Percentiles rank a stretch among this genome's conserved stretches.
Conservation (phyloP, 345 rosid genomes). For the Nephelium lappaceum region DNA sequence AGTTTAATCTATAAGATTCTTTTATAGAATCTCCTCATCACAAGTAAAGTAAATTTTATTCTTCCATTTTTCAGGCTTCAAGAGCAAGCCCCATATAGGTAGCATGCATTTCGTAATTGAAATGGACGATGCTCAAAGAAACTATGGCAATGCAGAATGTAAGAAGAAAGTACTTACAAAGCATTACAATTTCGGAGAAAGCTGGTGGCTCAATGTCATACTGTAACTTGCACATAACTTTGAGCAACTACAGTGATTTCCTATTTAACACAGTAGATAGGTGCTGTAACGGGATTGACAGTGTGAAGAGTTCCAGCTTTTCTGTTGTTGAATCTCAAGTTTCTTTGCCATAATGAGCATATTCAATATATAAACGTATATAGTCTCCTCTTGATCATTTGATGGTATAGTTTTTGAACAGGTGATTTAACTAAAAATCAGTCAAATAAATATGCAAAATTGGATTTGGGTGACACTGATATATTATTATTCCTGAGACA, state of each 20-base stretch:
- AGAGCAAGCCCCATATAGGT: constrained; percentile 32
- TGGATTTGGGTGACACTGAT: too few species aligned
- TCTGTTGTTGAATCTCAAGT: not conserved
- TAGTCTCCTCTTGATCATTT: not conserved
- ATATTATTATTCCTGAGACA: too few species aligned
- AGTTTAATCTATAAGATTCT: not conserved
- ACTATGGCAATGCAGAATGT: not conserved
- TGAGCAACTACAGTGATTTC: not conserved
- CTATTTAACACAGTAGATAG: not conserved
- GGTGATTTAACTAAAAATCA: too few species aligned
- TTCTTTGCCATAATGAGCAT: not conserved
- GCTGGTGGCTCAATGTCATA: not conserved
- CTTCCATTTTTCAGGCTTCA: constrained; percentile 21
- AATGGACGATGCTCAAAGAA: not conserved
- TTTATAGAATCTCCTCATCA: constrained; percentile 2
- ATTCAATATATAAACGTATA: not conserved
- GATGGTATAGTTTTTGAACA: not conserved
- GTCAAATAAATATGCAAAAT: too few species aligned
- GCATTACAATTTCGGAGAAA: not conserved
- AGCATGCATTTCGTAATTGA: not conserved
- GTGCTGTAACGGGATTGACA: constrained; percentile 1
- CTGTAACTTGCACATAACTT: not conserved
- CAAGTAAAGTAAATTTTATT: constrained; percentile 1
- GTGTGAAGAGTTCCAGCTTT: not conserved
- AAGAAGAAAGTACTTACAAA: not conserved